A percentile compares a stretch with the other conserved stretches of the same genome.
These are phyloP conservation scores for Helianthus tuberosus DNA, from an alignment of 129 eudicot genomes.

Conservation along the genomic window DNA sequence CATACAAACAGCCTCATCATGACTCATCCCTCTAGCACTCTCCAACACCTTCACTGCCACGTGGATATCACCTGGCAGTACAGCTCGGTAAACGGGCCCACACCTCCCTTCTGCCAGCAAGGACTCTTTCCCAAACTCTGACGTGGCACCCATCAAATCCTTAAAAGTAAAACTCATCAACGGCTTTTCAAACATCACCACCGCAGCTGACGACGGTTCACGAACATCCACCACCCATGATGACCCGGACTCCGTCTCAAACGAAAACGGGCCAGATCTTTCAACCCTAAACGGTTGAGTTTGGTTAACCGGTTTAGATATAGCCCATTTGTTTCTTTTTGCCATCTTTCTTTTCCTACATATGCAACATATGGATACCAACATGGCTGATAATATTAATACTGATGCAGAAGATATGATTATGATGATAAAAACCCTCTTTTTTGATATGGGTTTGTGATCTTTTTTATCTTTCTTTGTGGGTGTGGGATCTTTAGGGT, in stretches of 20 bases:
- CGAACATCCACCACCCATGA: constrained; percentile 91
- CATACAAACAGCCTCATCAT: constrained; percentile 59
- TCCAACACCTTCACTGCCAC: constrained; percentile 98
- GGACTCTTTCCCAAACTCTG: constrained; percentile 88
- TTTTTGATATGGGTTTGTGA: constrained; percentile 32
- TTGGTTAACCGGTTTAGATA: constrained; percentile 78
- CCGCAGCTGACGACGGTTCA: constrained; percentile 79
- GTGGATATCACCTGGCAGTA: constrained; percentile 95
- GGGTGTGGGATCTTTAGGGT: constrained; percentile 34
- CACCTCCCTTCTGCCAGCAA: constrained; percentile 86
- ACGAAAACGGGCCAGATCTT: constrained; percentile 89
- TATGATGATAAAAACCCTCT: constrained; percentile 17
- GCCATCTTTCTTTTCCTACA: constrained; percentile 48
- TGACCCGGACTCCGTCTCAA: constrained; percentile 93
- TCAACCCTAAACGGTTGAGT: constrained; percentile 66
- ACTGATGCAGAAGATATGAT: constrained; percentile 46
- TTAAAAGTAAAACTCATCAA: constrained; percentile 83
- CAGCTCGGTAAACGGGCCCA: constrained; percentile 96
- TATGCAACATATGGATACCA: constrained; percentile 32
- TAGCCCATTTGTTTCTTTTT: constrained; percentile 73
- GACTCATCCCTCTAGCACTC: constrained; percentile 55
- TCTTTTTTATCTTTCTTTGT: constrained; percentile 34
- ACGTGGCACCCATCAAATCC: constrained; percentile 94
- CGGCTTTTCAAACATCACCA: constrained; percentile 94
- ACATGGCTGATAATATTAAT: constrained; percentile 29